Percentiles rank a stretch among this genome's conserved stretches.
These are phyloP conservation scores for Starmera amethionina DNA, from an alignment of 805 yeast species.

Conservation along the genomic window DNA sequence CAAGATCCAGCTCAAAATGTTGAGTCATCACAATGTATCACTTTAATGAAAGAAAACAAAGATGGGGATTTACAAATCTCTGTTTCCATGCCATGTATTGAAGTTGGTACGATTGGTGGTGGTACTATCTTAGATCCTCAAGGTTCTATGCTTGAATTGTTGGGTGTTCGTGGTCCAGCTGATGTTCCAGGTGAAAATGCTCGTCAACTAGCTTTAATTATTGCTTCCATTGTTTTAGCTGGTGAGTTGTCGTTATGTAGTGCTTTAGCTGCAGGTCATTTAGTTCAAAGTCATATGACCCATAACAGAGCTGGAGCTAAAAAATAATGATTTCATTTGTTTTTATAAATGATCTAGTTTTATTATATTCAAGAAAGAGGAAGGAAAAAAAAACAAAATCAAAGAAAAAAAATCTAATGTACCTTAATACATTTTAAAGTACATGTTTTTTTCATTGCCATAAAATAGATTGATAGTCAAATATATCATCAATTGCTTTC, in stretches of 20 bases:
- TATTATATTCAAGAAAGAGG: too few relatives aligned
- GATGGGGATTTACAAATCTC: constrained; percentile 81
- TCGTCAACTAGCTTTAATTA: constrained; percentile 81
- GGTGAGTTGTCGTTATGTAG: constrained; percentile 92
- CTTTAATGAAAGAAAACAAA: constrained; percentile 73
- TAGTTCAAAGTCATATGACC: constrained; percentile 95
- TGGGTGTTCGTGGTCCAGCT: constrained; percentile 94
- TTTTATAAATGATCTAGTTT: too few relatives aligned
- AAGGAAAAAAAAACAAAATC: too few relatives aligned
- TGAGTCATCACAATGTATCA: constrained; percentile 94
- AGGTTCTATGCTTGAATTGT: constrained; percentile 86
- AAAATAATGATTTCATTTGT: constrained; percentile 4
- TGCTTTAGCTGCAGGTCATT: constrained; percentile 97
- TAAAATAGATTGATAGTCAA: too few relatives aligned
- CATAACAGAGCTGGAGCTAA: constrained; percentile 60
- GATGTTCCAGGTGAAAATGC: constrained; percentile 92
- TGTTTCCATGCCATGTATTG: constrained; percentile 99
- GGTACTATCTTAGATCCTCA: constrained; percentile 98
- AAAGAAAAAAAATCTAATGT: too few relatives aligned
- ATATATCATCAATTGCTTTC: too few relatives aligned
- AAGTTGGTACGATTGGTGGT: constrained; percentile 98
- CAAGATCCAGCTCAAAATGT: constrained; percentile 99
- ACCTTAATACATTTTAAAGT: too few relatives aligned
- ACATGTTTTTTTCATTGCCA: too few relatives aligned
- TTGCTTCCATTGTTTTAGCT: constrained; percentile 92